Percentiles rank a stretch among this genome's conserved stretches.
phyloP scores from a whole-genome alignment of 106 monocot genomes.

The Acorus calamus region DNA sequence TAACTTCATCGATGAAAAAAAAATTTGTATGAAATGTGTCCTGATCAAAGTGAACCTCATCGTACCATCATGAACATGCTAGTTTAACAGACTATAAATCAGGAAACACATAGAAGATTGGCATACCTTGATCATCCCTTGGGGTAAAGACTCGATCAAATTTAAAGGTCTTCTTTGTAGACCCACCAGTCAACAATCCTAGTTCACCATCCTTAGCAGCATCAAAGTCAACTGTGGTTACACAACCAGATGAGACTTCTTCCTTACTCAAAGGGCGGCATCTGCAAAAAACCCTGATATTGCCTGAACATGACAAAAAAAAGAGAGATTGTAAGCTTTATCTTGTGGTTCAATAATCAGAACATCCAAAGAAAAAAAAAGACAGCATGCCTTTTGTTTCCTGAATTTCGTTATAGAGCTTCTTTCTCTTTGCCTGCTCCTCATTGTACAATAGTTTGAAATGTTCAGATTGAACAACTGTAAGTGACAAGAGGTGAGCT shows the following conservation, averaged over 20 bases:
- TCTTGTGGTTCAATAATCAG: background rate
- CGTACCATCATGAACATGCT: background rate
- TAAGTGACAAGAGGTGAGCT: background rate
- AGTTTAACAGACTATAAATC: background rate
- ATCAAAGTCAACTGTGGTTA: constrained; percentile 56
- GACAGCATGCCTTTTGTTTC: constrained; percentile 56
- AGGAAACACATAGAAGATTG: too few species aligned
- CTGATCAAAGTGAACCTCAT: too few species aligned
- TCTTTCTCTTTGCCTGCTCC: constrained; percentile 67
- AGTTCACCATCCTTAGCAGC: constrained; percentile 70
- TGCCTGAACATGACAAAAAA: constrained; percentile 41
- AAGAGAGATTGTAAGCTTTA: background rate
- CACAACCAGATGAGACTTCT: constrained; percentile 38
- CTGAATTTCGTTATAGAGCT: constrained; percentile 62
- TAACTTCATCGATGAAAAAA: too few species aligned
- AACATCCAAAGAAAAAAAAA: background rate
- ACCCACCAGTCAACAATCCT: constrained; percentile 36
- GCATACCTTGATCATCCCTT: constrained; percentile 61
- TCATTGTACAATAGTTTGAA: constrained; percentile 68
- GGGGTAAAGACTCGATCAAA: constrained; percentile 74
- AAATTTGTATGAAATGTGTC: too few species aligned
- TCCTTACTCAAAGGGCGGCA: constrained; percentile 76
- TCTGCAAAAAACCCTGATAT: constrained; percentile 90
- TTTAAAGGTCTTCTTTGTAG: constrained; percentile 56
- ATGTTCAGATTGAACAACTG: constrained; percentile 70